Conservation (phyloP, 345 rosid genomes). For the Ceriops decandra region DNA sequence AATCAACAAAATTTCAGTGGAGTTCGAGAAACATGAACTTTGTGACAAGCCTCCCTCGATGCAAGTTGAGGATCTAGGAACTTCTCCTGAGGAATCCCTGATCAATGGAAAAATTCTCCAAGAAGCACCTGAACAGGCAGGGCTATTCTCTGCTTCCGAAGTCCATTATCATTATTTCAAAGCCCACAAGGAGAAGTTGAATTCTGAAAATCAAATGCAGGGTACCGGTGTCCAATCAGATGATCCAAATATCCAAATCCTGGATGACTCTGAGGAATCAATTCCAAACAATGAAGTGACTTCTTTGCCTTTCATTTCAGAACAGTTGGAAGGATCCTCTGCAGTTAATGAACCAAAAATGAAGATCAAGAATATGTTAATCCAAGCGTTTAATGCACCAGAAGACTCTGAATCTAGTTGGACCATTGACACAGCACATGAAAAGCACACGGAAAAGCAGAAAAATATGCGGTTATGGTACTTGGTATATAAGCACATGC, state of each 20-base stretch:
- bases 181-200: background rate
- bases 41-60: slow-evolving; percentile 13
- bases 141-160: slow-evolving; percentile 13
- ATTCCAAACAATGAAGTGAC: background rate
- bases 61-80: slow-evolving; percentile 10
- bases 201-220: slow-evolving; percentile 2
- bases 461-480: slow-evolving; percentile 35
- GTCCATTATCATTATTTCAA: slow-evolving; percentile 6
- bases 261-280: background rate
- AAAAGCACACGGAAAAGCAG: slow-evolving; percentile 45
- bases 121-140: slow-evolving; percentile 11
- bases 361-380: slow-evolving; percentile 11
- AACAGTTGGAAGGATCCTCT: slow-evolving; percentile 15
- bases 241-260: slow-evolving; percentile 15
- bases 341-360: slow-evolving; percentile 28
- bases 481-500: slow-evolving; percentile 33
- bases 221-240: slow-evolving; percentile 26
- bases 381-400: slow-evolving; percentile 16
- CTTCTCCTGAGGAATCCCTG: slow-evolving; percentile 11
- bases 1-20: background rate
- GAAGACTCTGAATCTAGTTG: slow-evolving; percentile 22
- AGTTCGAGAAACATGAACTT: slow-evolving; percentile 8
- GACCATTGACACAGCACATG: slow-evolving; percentile 24
- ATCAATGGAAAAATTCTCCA: slow-evolving; percentile 8
- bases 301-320: slow-evolving; percentile 13